Percentiles rank a stretch among this genome's conserved stretches.
phyloP scores from a whole-genome alignment of 169 alveolate genomes.

The Cystoisospora suis region DNA sequence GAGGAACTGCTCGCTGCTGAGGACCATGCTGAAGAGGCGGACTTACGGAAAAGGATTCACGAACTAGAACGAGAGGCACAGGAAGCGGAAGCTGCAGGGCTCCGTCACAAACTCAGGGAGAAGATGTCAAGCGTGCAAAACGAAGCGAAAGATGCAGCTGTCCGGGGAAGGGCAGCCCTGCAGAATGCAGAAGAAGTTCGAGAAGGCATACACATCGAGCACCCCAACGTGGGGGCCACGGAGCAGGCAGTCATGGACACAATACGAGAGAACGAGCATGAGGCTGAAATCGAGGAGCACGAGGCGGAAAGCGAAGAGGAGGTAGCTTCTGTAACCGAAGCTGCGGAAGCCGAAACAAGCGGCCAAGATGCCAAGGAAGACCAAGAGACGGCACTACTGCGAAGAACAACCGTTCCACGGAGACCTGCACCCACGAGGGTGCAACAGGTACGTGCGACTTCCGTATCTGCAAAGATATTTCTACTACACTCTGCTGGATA shows the following conservation, averaged over 20 bases:
- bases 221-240: conserved; percentile 3
- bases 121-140: neutral
- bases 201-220: neutral
- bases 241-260: neutral
- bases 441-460: too few relatives aligned
- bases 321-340: too few relatives aligned
- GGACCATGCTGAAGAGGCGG: neutral
- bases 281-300: neutral
- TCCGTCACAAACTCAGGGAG: neutral
- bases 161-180: neutral
- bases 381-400: too few relatives aligned
- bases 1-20: neutral
- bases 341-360: too few relatives aligned
- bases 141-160: neutral
- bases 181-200: neutral
- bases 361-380: too few relatives aligned
- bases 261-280: neutral
- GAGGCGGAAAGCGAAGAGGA: neutral
- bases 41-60: neutral
- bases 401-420: too few relatives aligned
- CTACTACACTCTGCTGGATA: too few relatives aligned
- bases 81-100: neutral
- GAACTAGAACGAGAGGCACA: neutral
- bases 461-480: too few relatives aligned
- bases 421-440: too few relatives aligned